Evolutionary conservation across 2,329 filamentous ascomycete genomes (phyloP).

Genomic region (Fusarium begoniae): DNA sequence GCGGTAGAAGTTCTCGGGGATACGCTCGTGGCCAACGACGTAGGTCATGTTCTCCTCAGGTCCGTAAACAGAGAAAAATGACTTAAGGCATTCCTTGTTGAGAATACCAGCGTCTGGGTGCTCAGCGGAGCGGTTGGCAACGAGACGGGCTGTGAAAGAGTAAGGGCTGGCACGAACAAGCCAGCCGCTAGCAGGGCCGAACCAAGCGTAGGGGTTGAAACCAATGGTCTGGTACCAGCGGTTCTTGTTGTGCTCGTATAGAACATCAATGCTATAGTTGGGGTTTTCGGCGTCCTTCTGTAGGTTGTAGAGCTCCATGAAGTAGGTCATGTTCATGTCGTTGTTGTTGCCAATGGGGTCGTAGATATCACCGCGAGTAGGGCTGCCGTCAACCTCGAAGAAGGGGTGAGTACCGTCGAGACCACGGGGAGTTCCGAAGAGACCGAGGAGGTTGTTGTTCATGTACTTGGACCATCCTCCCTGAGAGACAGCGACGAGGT

Average conservation of each 20-base stretch:
- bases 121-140: constrained; percentile 55
- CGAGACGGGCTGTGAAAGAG: constrained; percentile 54
- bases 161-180: constrained; percentile 59
- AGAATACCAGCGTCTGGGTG: constrained; percentile 47
- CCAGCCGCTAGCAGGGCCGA: constrained; percentile 61
- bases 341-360: constrained; percentile 56
- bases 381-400: constrained; percentile 63
- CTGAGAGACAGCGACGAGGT: constrained; percentile 39
- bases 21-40: constrained; percentile 58
- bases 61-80: constrained; percentile 57
- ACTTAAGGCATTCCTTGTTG: constrained; percentile 51
- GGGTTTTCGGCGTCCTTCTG: constrained; percentile 49
- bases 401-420: constrained; percentile 63
- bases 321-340: constrained; percentile 61
- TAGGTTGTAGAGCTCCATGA: constrained; percentile 57
- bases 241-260: constrained; percentile 53
- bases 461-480: constrained; percentile 49
- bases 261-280: constrained; percentile 48
- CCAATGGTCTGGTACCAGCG: constrained; percentile 58
- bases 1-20: constrained; percentile 62
- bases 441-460: constrained; percentile 53
- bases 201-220: constrained; percentile 64
- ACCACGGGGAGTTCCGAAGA: constrained; percentile 56
- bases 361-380: constrained; percentile 63
- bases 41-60: constrained; percentile 51